A percentile compares a stretch with the other conserved stretches of the same genome.
Conservation (phyloP, 805 yeast species). For the Cyberlindnera mississippiensis region DNA sequence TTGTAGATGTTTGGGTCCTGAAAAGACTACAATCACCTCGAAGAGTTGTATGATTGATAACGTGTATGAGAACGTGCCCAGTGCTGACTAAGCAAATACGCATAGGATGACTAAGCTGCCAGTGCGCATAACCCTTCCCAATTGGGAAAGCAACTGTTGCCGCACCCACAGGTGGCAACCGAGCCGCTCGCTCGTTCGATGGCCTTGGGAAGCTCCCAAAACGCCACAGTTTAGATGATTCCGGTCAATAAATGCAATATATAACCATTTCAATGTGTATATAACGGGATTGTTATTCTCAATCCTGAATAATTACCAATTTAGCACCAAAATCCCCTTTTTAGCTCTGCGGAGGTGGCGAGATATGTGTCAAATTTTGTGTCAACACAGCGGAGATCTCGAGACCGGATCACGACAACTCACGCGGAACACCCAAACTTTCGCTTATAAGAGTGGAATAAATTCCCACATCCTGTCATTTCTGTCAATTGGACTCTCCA, state of each 20-base stretch:
- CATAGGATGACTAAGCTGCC: too few relatives aligned
- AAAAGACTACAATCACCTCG: too few relatives aligned
- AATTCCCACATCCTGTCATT: background rate
- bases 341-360: too few relatives aligned
- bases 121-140: background rate
- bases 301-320: background rate
- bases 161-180: background rate
- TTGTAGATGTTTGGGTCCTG: background rate
- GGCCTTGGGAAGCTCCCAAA: background rate
- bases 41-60: too few relatives aligned
- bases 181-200: background rate
- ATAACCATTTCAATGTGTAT: background rate
- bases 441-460: too few relatives aligned
- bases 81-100: too few relatives aligned
- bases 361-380: conserved; percentile 1
- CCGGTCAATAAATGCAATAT: background rate
- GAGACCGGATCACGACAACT: conserved; percentile 1
- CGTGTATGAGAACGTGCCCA: too few relatives aligned
- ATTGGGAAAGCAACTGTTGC: background rate
- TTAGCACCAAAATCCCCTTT: background rate
- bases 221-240: background rate
- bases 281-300: background rate
- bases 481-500: background rate
- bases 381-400: background rate
- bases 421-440: background rate